Evolutionary conservation across 169 alveolate species (phyloP).

Genomic region (Plasmodium gallinaceum): DNA sequence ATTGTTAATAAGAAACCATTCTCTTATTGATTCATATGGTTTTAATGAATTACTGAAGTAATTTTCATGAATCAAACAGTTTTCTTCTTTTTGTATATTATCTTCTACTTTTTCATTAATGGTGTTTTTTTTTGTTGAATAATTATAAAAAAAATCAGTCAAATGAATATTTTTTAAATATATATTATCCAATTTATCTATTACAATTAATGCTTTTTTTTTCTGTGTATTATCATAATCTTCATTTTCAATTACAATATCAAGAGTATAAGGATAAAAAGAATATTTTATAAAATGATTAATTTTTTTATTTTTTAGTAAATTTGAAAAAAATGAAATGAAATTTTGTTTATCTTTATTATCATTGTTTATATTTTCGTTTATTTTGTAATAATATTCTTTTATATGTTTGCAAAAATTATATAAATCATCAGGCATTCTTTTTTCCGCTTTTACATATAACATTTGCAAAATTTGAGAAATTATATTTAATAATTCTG

Average conservation of each 20-base stretch:
- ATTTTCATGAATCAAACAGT: not conserved
- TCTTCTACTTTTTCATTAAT: not conserved
- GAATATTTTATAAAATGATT: constrained; percentile 40
- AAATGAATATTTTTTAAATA: constrained; percentile 27
- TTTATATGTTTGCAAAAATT: constrained; percentile 36
- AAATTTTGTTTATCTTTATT: constrained; percentile 14
- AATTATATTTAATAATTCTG: constrained; percentile 27
- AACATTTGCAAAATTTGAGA: constrained; percentile 29
- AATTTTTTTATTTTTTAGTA: constrained; percentile 39
- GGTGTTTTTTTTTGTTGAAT: not conserved
- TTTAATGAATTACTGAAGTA: constrained; percentile 15
- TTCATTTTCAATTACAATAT: constrained; percentile 20
- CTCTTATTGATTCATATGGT: constrained; percentile 63
- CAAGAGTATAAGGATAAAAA: constrained; percentile 38
- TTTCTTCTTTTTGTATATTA: not conserved
- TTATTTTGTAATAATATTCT: not conserved
- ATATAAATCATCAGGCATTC: constrained; percentile 46
- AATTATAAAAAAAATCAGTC: constrained; percentile 8
- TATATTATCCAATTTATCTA: constrained; percentile 27
- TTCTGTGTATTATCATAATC: not conserved
- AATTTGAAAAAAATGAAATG: constrained; percentile 62
- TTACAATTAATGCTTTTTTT: constrained; percentile 47
- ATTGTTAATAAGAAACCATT: constrained; percentile 37
- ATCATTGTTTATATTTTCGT: constrained; percentile 7
- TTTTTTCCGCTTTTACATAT: constrained; percentile 35